Evolutionary conservation across 371 early-diverging fungal genomes (phyloP), one percentile per base, ranked within the genome.

Genomic region (Mucor irregularis): DNA sequence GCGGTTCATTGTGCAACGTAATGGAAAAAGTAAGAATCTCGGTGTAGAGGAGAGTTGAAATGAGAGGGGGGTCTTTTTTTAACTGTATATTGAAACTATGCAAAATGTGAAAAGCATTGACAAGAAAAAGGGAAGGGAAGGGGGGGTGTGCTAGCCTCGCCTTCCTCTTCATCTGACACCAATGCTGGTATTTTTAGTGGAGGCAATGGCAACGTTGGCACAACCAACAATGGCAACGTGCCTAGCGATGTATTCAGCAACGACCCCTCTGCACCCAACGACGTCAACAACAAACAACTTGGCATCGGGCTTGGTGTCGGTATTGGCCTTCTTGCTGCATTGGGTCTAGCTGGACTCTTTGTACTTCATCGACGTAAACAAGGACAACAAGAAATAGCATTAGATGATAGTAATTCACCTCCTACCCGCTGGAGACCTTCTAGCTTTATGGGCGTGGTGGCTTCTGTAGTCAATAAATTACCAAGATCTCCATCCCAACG

Each of bases 351-450:
- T 7, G 74, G 78, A 16, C 25, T 78, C 8, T 26, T 73, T 10
- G 64, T 72, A 0, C n/a, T n/a, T 21, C 56, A 64, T 21, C 69
- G 62, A 21, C 55, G 56, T n/a, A 69, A 63, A 51, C 60, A 58
- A 17, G 39, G 35, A 24, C 26, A 44, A 5, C n/a, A 48, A 44
- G 17, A 37, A 2, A 13, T 13, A 2, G 7, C 34, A 0, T 4
- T 30, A 16, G 54, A 61, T 16, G 45, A 61, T 4, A n/a, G 11
- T 11, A 37, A 46, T 10, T 13, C 8, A 5, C 22, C 24, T 13
- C 45, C 60, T 26, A 78, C 78, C 16, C 73, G 71, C 14, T 78
- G 78, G 78, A 55, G 75, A 25, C 70, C 78, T 22, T 75, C 74
- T 19, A 74, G 73, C 39, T 78, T 78, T 57, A 66, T 78, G 75